Conservation (phyloP, 768 basidiomycete species). For the Hygrophorus pudorinus region DNA sequence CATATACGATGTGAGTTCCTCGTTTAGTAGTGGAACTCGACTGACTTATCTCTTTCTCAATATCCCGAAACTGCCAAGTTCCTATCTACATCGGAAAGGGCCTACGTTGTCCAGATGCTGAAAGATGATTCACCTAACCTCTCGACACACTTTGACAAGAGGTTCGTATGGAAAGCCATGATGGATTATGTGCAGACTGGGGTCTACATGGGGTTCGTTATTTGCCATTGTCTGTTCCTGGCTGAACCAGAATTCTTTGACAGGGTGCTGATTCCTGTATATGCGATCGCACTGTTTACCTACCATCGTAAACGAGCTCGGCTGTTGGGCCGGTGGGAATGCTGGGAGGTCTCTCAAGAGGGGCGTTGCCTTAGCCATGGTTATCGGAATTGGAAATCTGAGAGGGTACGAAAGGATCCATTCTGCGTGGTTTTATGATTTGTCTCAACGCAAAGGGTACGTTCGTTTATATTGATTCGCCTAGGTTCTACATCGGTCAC, state of each 20-base stretch:
- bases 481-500: constrained; percentile 29
- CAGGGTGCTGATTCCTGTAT: constrained; percentile 29
- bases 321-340: constrained; percentile 46
- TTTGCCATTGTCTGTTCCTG: not conserved
- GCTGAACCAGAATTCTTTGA: not conserved
- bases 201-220: constrained; percentile 20
- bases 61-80: constrained; percentile 37
- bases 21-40: not conserved
- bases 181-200: constrained; percentile 16
- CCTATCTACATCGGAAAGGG: constrained; percentile 24
- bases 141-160: constrained; percentile 22
- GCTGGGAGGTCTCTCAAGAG: constrained; percentile 46
- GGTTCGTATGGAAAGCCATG: constrained; percentile 25
- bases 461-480: constrained; percentile 29
- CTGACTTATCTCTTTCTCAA: constrained; percentile 8
- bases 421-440: not conserved
- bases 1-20: constrained; percentile 25
- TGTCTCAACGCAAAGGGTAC: constrained; percentile 23
- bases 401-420: constrained; percentile 25
- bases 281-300: constrained; percentile 30
- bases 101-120: constrained; percentile 19
- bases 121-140: constrained; percentile 18
- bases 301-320: constrained; percentile 25
- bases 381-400: constrained; percentile 45
- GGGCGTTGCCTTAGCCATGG: constrained; percentile 41